Base-by-base conservation (phyloP, 208 protist species). In the Acanthamoeba sp. region DNA sequence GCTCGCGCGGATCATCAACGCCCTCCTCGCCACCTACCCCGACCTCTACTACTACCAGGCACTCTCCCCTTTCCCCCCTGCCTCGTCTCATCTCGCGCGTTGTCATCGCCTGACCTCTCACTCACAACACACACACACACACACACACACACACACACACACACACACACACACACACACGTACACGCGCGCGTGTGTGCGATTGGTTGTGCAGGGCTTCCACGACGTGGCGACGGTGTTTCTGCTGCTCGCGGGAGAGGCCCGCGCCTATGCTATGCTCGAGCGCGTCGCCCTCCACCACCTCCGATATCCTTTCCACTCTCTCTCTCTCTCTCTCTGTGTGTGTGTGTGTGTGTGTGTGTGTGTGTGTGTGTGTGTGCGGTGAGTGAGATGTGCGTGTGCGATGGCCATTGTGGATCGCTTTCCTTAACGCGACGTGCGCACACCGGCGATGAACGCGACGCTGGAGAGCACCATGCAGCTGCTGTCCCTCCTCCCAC, bases 201-300 rank as follows among this genome's bases (percentile, higher is more conserved):
- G 45, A 52, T 52, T 89, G 14, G 14, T 59, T 40, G 7, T 27
- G 14, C 29, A 91, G 84, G 88, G 88, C 14, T 93, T 64, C 42
- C 88, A 93, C 29, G 88, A 93, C 34, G 64, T 93, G 20, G 88
- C 88, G 9, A 93, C 64, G 0, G 88, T 93, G 42, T 93, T 93
- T 50, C 9, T 93, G 32, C 64, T 93, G 20, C 62, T 93, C n/a
- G 27, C 29, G 9, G 55, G 62, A 10, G 59, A 93, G 88, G 16
- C 7, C 32, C 38, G 45, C n/a, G 88, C 88, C 45, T 55, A 64
- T 34, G 50, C 29, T 5, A 80, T 93, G 88, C 42, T 93, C 4
- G 59, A 78, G 64, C 34, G 38, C 9, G 42, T 93, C 38, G 42
- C 62, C 66, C 66, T 71, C 22, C 6, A 71, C 62, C 64, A 71